Percentiles rank a stretch among this genome's conserved stretches.
Conservation (phyloP, 345 rosid species). For the Chamaenerion angustifolium region DNA sequence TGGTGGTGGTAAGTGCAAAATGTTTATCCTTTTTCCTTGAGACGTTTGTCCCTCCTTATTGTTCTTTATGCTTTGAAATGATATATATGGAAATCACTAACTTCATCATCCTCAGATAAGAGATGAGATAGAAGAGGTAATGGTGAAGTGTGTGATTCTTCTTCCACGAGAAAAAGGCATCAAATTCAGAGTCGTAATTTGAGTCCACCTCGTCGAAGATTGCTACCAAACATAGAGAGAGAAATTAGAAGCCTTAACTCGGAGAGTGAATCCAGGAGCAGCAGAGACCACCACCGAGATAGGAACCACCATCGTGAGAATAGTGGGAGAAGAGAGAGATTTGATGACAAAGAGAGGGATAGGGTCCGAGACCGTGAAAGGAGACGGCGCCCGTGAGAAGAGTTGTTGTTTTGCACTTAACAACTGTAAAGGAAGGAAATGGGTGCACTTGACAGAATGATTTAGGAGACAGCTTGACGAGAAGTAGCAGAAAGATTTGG, state of each 20-base stretch:
- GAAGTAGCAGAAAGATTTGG: too few species aligned
- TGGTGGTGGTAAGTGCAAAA: neutral
- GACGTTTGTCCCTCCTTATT: neutral
- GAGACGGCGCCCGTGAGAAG: conserved; percentile 38
- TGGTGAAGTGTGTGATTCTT: conserved; percentile 41
- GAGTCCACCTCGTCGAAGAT: conserved; percentile 59
- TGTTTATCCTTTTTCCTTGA: neutral
- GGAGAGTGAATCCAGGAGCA: too few species aligned
- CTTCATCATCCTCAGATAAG: conserved; percentile 8
- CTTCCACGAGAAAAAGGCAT: conserved; percentile 63
- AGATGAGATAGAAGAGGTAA: conserved; percentile 58
- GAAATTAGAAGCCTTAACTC: conserved; percentile 40
- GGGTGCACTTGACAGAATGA: too few species aligned
- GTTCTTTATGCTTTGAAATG: neutral
- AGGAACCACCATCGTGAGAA: conserved; percentile 59
- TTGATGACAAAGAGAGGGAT: conserved; percentile 46
- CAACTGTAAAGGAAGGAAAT: too few species aligned
- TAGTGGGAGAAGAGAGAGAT: conserved; percentile 57
- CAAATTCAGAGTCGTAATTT: conserved; percentile 50
- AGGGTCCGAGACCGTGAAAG: conserved; percentile 36
- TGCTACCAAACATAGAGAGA: conserved; percentile 25
- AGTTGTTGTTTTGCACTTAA: neutral
- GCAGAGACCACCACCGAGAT: conserved; percentile 26
- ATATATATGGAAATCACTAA: conserved; percentile 5
- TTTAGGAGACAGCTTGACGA: too few species aligned